These are phyloP conservation scores for Nicotiana otophora DNA, from an alignment of 257 asterid species.

Conservation along the genomic window DNA sequence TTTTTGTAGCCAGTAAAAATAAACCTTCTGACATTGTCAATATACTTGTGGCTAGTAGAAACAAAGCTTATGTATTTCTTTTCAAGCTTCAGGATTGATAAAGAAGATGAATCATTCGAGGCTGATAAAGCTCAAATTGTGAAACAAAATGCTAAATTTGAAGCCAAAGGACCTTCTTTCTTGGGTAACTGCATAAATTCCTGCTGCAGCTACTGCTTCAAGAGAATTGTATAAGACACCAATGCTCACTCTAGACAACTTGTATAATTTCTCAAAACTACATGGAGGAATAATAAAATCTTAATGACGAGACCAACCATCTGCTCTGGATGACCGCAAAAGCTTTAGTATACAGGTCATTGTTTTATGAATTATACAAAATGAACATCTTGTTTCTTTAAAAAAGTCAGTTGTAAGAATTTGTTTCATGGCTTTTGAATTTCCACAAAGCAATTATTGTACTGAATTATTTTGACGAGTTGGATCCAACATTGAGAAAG, in stretches of 20 bases:
- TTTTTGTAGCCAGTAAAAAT: constrained; percentile 80
- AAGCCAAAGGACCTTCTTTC: constrained; percentile 27
- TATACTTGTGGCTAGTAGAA: constrained; percentile 62
- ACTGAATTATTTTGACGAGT: no score
- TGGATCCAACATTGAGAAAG: no score
- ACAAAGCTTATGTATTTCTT: constrained; percentile 64
- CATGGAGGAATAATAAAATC: background rate
- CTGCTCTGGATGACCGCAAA: background rate
- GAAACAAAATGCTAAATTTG: constrained; percentile 56
- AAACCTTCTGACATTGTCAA: constrained; percentile 60
- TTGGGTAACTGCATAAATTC: constrained; percentile 11
- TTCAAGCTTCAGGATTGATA: constrained; percentile 50
- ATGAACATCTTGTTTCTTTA: background rate
- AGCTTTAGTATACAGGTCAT: background rate
- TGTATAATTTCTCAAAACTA: background rate
- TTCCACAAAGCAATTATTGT: no score
- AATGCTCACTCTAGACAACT: background rate
- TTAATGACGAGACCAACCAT: background rate
- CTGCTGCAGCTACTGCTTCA: constrained; percentile 2
- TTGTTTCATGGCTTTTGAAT: no score
- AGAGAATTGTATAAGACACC: background rate
- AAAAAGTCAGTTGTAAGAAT: no score
- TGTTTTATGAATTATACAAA: background rate
- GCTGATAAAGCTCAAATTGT: constrained; percentile 74
- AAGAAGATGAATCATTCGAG: constrained; percentile 72